These are phyloP conservation scores for Meira miltonrushii DNA, from an alignment of 1,284 basidiomycete species.

Conservation along the genomic window DNA sequence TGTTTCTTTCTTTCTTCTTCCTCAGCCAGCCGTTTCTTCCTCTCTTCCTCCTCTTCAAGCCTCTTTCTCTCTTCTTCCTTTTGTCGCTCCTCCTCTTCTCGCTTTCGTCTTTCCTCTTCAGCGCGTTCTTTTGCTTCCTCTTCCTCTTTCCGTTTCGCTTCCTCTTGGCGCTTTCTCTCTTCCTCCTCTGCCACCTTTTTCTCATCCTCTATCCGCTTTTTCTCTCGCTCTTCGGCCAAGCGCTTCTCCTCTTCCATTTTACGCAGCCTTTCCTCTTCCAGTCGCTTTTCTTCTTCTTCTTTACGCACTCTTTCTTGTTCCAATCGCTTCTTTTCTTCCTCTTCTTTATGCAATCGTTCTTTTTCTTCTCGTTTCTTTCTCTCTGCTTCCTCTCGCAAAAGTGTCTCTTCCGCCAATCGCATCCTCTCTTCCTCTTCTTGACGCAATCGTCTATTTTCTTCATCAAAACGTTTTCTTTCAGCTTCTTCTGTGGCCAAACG, in stretches of 20 bases:
- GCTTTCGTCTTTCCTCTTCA: background rate
- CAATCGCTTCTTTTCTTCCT: background rate
- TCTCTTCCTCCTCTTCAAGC: background rate
- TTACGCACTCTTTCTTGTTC: background rate
- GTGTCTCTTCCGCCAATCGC: background rate
- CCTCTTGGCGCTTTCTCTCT: background rate
- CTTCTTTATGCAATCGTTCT: background rate
- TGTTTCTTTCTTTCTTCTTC: background rate
- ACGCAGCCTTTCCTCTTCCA: background rate
- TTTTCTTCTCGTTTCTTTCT: conserved; percentile 2
- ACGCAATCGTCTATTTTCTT: background rate
- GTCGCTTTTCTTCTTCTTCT: background rate
- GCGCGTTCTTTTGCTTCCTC: background rate
- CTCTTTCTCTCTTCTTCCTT: background rate
- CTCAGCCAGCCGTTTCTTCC: background rate
- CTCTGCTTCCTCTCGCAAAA: background rate
- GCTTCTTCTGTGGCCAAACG: background rate
- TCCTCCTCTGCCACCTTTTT: background rate
- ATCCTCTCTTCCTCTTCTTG: conserved; percentile 1
- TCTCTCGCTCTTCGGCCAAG: background rate
- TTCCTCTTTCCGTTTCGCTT: background rate
- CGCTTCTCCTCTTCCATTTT: background rate
- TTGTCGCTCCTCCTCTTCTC: background rate
- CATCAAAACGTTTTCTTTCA: background rate
- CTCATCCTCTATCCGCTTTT: background rate